Evolutionary conservation across 352 stramenopile genomes (phyloP).

Genomic region (Phytophthora rubi): DNA sequence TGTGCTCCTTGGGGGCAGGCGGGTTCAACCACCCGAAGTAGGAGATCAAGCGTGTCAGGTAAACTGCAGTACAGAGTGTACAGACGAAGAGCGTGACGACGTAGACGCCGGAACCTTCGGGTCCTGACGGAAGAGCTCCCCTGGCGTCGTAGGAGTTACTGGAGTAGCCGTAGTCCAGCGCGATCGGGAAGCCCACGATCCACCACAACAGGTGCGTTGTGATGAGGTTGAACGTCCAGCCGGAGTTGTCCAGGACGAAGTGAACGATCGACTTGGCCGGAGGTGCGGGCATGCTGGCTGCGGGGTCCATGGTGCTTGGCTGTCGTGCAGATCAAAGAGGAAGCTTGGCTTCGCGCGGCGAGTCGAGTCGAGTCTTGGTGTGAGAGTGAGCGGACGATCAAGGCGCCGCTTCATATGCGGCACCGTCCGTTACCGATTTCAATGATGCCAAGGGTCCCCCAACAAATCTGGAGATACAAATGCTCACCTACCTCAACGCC

Average conservation of each 20-base stretch:
- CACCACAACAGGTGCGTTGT: constrained; percentile 85
- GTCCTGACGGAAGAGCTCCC: constrained; percentile 78
- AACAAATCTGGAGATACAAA: constrained; percentile 19
- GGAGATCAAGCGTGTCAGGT: constrained; percentile 53
- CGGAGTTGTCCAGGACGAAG: constrained; percentile 78
- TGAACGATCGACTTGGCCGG: constrained; percentile 50
- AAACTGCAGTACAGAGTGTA: constrained; percentile 73
- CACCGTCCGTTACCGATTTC: constrained; percentile 26
- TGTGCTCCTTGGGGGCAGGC: constrained; percentile 39
- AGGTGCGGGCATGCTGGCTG: constrained; percentile 11
- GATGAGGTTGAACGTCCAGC: constrained; percentile 89
- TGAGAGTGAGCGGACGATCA: neutral
- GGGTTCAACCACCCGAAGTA: constrained; percentile 56
- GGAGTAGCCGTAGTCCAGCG: constrained; percentile 82
- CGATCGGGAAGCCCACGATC: constrained; percentile 80
- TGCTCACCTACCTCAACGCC: neutral
- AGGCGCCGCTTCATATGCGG: constrained; percentile 25
- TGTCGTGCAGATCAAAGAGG: constrained; percentile 2
- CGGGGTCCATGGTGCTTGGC: constrained; percentile 28
- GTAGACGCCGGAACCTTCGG: constrained; percentile 78
- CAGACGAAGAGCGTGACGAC: constrained; percentile 86
- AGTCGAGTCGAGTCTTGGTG: constrained; percentile 10
- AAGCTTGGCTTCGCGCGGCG: constrained; percentile 6
- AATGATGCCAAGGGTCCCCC: neutral
- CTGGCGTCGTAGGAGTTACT: constrained; percentile 77